These are phyloP conservation scores for Tinospora cordifolia DNA, from an alignment of 164 flowering plant genomes.

Conservation along the genomic window DNA sequence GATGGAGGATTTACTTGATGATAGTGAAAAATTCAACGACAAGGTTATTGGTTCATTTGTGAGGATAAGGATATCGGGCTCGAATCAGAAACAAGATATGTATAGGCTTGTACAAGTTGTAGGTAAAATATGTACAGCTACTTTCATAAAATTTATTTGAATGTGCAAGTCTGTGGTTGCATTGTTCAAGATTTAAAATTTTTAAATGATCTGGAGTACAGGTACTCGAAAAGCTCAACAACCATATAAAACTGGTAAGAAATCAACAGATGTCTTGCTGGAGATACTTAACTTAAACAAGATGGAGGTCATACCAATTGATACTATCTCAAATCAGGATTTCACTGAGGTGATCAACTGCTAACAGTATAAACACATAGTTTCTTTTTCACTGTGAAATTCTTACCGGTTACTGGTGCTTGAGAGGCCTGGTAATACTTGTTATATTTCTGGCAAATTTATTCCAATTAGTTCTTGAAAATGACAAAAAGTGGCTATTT, in stretches of 20 bases:
- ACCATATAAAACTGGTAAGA: constrained; percentile 82
- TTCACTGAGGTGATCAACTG: constrained; percentile 73
- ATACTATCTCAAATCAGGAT: constrained; percentile 88
- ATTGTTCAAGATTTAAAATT: background rate
- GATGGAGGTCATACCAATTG: constrained; percentile 70
- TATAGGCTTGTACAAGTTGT: constrained; percentile 93
- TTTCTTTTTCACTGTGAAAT: background rate
- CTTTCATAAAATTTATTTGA: background rate
- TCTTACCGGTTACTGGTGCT: background rate
- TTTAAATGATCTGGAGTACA: constrained; percentile 23
- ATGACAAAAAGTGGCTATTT: background rate
- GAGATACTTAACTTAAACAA: constrained; percentile 85
- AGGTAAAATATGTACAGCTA: constrained; percentile 38
- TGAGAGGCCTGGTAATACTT: background rate
- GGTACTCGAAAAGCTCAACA: constrained; percentile 76
- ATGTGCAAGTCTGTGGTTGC: background rate
- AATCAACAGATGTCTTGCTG: constrained; percentile 53
- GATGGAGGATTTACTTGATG: constrained; percentile 74
- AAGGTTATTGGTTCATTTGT: constrained; percentile 83
- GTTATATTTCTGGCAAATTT: background rate
- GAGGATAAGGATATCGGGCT: constrained; percentile 78
- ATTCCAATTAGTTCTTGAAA: background rate
- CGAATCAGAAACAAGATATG: constrained; percentile 78
- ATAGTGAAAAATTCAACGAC: constrained; percentile 53
- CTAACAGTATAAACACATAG: background rate